Percentiles rank a stretch among this genome's conserved stretches.
Evolutionary conservation across 768 basidiomycete genomes (phyloP).

Genomic region (Suillus fuscotomentosus): DNA sequence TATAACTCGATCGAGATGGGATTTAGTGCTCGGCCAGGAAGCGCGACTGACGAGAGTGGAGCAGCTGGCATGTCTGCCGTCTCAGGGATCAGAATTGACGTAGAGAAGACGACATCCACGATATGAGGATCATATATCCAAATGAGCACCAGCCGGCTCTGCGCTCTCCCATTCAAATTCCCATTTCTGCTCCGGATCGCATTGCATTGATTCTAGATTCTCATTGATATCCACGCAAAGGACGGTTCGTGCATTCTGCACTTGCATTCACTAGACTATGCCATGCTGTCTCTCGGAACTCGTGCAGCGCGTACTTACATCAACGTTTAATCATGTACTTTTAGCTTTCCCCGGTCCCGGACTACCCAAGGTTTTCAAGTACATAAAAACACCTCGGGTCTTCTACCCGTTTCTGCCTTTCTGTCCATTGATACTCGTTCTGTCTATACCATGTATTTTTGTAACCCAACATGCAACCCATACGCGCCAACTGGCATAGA

Average conservation of each 20-base stretch:
- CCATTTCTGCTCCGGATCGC: slow-evolving; percentile 18
- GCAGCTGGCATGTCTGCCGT: slow-evolving; percentile 17
- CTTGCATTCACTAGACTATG: slow-evolving; percentile 21
- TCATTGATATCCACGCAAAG: slow-evolving; percentile 11
- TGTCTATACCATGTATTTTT: slow-evolving; percentile 4
- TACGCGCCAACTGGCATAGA: neutral
- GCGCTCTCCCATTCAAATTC: slow-evolving; percentile 1
- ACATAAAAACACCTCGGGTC: neutral
- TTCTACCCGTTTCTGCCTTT: neutral
- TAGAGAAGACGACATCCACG: slow-evolving; percentile 57
- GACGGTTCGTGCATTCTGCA: slow-evolving; percentile 13
- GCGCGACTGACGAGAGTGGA: slow-evolving; percentile 20
- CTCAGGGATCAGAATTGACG: slow-evolving; percentile 55
- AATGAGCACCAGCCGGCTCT: neutral
- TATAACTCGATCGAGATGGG: slow-evolving; percentile 42
- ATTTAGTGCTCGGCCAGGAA: slow-evolving; percentile 15
- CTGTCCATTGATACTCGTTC: neutral
- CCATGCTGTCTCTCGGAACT: slow-evolving; percentile 1
- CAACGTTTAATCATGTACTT: slow-evolving; percentile 8
- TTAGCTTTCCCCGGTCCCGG: slow-evolving; percentile 3
- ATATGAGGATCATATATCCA: slow-evolving; percentile 30
- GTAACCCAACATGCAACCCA: neutral
- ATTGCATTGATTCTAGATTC: slow-evolving; percentile 25
- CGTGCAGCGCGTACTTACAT: slow-evolving; percentile 4
- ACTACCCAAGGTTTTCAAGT: slow-evolving; percentile 3